Evolutionary conservation across 352 stramenopile genomes (phyloP), one percentile per base, ranked within the genome.

Genomic region (Globisporangium cylindrosporum): DNA sequence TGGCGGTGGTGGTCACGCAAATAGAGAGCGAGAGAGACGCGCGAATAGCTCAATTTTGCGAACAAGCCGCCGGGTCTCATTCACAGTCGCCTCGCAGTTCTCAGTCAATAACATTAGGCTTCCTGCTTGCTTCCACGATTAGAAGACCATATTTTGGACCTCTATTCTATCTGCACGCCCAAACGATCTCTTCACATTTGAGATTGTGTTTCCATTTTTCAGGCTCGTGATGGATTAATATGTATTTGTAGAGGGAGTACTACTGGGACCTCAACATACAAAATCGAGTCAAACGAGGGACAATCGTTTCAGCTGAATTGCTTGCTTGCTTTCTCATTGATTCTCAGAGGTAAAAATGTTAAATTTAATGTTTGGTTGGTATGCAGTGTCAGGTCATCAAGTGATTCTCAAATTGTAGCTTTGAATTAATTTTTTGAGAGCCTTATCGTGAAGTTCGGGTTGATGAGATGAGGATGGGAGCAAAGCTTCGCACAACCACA

Each of bases 91-190:
- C 43, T 32, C 29, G 4, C 29, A 32, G 29, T 32, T 32, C 32
- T 12, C 32, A 38, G 32, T 8, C 32, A 36, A 0, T 3, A 38
- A 38, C 32, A 38, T 38, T 38, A 38, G 32, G 43, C 43, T 24
- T 51, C 41, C 4, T 41, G 34, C n/a, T 27, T 22, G 56, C n/a
- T 62, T 62, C 56, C 43, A 36, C 46, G 56, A 62, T 62, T 62
- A 62, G 56, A 62, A 49, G 56, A 62, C 56, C n/a, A 22, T 15
- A 12, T 43, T 15, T 43, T 46, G 38, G 12, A 10, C 4, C 29
- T 32, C 29, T 32, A 32, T 32, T 32, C 29, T 32, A 32, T 32
- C 29, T 32, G 29, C 29, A 32, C 29, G 29, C 29, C 29, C 29
- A 32, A 7, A 8, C 29, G 4, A 32, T 32, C 4, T 32, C 29